Evolutionary conservation across 352 stramenopile genomes (phyloP), one percentile per base, ranked within the genome.

Genomic region (Phytophthora megakarya): DNA sequence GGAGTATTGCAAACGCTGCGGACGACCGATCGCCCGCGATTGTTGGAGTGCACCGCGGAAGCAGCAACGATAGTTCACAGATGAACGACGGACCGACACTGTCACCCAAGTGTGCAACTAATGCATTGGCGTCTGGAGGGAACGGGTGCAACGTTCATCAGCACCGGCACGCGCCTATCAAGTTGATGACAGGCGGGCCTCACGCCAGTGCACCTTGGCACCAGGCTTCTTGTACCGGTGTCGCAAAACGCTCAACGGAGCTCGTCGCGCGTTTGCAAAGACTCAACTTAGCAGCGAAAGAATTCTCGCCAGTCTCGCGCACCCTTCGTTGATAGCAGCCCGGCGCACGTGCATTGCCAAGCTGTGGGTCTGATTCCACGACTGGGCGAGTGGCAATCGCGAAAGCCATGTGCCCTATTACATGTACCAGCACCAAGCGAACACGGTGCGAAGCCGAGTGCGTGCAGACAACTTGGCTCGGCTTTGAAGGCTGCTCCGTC

Each of bases 341-440:
- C 28, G 15, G 15, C 21, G 19, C 42, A 43, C 25, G 56, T 10
- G 28, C 57, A 60, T 30, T 38, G 49, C 33, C 40, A 46, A 43
- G 42, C 49, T 58, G 57, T 25, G 47, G 47, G 7, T 60, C 28
- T 30, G 26, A 45, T 39, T 46, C 45, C 15, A 16, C 55, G 13
- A 63, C 22, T 25, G 22, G 23, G 44, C 30, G 42, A 51, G 33
- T 42, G 38, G 35, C 35, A 33, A 37, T 56, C 60, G 60, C 26
- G 43, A 62, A 67, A 38, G 51, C 51, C 60, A 67, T 37, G 49
- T 67, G 59, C 38, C 38, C 26, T 23, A 50, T 62, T 67, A 56
- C 60, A 44, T 19, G 23, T 19, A n/a, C 58, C 28, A 40, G 40
- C 50, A 39, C 40, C 49, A 62, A n/a, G 37, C 32, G 51, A 67